Evolutionary conservation across 257 asterid genomes (phyloP).

Genomic region (Solanum piurae): DNA sequence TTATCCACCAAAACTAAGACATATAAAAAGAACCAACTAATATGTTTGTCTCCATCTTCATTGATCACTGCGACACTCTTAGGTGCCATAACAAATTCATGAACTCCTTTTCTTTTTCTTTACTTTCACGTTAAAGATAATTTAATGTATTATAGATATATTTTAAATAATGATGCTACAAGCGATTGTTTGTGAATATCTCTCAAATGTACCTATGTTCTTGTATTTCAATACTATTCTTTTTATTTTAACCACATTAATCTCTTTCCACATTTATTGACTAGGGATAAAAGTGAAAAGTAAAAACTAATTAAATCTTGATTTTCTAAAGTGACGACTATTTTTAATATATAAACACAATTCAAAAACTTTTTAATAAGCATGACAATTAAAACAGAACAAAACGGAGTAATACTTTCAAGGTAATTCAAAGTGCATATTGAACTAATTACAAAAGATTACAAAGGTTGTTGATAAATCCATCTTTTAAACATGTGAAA

Average conservation of each 20-base stretch:
- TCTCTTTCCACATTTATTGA: not conserved
- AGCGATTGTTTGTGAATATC: not conserved
- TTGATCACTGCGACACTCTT: not conserved
- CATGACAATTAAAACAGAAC: not conserved
- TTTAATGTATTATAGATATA: too few relatives aligned
- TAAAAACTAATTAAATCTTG: not conserved
- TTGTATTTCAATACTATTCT: not conserved
- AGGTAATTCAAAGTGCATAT: not conserved
- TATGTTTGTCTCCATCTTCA: not conserved
- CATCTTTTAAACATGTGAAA: not conserved
- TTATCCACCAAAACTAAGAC: fast-evolving
- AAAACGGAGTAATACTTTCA: not conserved
- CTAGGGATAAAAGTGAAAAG: not conserved
- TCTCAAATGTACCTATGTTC: too few relatives aligned
- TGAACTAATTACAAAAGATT: not conserved
- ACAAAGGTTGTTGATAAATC: not conserved
- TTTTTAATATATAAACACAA: not conserved
- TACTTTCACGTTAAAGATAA: not conserved
- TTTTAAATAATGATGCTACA: not conserved
- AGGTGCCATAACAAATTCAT: not conserved
- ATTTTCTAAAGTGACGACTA: not conserved
- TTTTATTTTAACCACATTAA: not conserved
- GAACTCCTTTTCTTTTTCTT: not conserved
- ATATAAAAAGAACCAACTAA: fast-evolving
- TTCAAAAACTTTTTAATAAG: not conserved